A percentile compares a stretch with the other conserved stretches of the same genome.
phyloP scores from a whole-genome alignment of 2,329 filamentous ascomycete species.

The Colletotrichum liriopes region DNA sequence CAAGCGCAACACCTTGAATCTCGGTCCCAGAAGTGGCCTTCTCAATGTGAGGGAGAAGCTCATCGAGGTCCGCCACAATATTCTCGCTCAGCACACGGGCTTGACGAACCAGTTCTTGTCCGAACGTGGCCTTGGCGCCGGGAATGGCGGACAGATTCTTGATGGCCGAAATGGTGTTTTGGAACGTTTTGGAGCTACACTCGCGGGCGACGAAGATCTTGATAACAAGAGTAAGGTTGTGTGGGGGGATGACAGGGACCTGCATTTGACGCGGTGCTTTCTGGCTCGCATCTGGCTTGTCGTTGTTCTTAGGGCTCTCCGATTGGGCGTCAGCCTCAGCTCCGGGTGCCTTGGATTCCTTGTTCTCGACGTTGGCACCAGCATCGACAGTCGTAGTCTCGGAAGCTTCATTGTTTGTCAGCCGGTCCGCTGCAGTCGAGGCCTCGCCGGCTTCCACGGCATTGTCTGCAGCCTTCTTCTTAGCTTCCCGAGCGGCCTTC shows the following conservation, averaged over 20 bases:
- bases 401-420: conserved; percentile 44
- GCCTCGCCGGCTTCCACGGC: conserved; percentile 32
- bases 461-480: conserved; percentile 51
- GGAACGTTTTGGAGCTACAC: conserved; percentile 97
- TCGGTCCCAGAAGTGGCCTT: conserved; percentile 92
- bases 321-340: background rate
- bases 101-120: conserved; percentile 91
- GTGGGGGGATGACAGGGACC: conserved; percentile 87
- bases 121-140: conserved; percentile 90
- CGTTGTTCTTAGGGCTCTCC: conserved; percentile 54
- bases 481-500: conserved; percentile 61
- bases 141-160: conserved; percentile 97
- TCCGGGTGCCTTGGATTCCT: conserved; percentile 12
- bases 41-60: conserved; percentile 88
- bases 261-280: conserved; percentile 75
- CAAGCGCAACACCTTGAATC: conserved; percentile 92
- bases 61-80: conserved; percentile 87
- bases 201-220: conserved; percentile 96
- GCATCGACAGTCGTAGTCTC: conserved; percentile 44
- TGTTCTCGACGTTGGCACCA: conserved; percentile 34
- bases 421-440: conserved; percentile 41
- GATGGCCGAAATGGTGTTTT: conserved; percentile 97
- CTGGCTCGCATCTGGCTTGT: conserved; percentile 58
- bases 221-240: conserved; percentile 94
- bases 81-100: conserved; percentile 87